Conservation (phyloP, 2,329 filamentous ascomycete genomes). For the Plenodomus tracheiphilus region DNA sequence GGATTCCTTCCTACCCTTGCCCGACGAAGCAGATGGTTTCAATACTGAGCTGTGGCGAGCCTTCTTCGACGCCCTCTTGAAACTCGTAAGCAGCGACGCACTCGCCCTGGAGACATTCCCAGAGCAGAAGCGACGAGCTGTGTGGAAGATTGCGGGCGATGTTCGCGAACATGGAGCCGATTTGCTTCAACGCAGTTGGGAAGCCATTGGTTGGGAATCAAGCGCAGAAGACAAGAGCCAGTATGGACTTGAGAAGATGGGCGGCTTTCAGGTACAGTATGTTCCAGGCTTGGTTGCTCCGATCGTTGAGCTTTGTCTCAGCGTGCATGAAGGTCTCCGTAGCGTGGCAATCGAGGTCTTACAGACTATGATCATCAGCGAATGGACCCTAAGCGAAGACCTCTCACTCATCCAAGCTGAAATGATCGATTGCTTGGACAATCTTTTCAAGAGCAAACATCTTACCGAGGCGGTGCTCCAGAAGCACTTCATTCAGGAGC, state of each 20-base stretch:
- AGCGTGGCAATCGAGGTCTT: slow-evolving; percentile 90
- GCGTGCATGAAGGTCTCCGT: slow-evolving; percentile 88
- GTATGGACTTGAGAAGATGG: slow-evolving; percentile 82
- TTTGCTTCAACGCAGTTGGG: slow-evolving; percentile 83
- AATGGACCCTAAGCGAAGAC: slow-evolving; percentile 95
- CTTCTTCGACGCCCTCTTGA: slow-evolving; percentile 87
- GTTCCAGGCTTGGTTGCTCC: slow-evolving; percentile 89
- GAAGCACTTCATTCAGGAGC: slow-evolving; percentile 87
- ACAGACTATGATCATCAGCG: slow-evolving; percentile 97
- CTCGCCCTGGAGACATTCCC: slow-evolving; percentile 94
- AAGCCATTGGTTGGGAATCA: slow-evolving; percentile 95
- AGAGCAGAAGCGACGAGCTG: slow-evolving; percentile 91
- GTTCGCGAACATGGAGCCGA: slow-evolving; percentile 90
- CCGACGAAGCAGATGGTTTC: slow-evolving; percentile 89
- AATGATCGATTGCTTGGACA: slow-evolving; percentile 92
- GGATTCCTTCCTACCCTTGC: slow-evolving; percentile 82
- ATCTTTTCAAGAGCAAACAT: slow-evolving; percentile 84
- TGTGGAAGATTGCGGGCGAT: slow-evolving; percentile 99
- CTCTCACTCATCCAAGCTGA: slow-evolving; percentile 90
- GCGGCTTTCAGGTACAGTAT: slow-evolving; percentile 97
- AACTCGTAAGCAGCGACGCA: slow-evolving; percentile 84
- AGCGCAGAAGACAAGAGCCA: slow-evolving; percentile 74
- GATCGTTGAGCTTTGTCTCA: slow-evolving; percentile 91
- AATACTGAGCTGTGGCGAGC: slow-evolving; percentile 92
- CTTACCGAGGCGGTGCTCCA: slow-evolving; percentile 87